These are phyloP conservation scores for Chamaenerion angustifolium DNA, from an alignment of 345 rosid species.

Conservation along the genomic window DNA sequence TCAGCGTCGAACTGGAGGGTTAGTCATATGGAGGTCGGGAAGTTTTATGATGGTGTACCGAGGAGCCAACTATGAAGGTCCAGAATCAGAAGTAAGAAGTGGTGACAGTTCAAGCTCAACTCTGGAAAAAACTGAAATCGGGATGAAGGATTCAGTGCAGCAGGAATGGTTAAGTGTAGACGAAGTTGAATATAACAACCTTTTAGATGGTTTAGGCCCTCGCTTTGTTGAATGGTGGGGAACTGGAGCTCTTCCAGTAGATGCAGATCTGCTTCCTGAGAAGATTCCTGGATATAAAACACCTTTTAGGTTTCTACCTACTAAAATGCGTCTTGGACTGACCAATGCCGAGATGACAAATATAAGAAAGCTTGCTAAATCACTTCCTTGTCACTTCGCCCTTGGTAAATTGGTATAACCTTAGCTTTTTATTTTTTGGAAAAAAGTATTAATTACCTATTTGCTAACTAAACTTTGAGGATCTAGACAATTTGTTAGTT, in stretches of 20 bases:
- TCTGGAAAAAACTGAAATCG: constrained; percentile 25
- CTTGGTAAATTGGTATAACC: constrained; percentile 38
- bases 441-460: no score
- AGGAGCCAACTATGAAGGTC: constrained; percentile 66
- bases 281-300: constrained; percentile 75
- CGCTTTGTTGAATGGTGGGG: constrained; percentile 99
- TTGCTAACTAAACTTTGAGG: no score
- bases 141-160: constrained; percentile 16
- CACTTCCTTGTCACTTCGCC: background rate
- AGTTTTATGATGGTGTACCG: constrained; percentile 93
- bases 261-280: constrained; percentile 84
- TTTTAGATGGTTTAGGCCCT: constrained; percentile 84
- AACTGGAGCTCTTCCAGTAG: constrained; percentile 86
- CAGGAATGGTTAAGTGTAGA: constrained; percentile 49
- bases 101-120: constrained; percentile 16
- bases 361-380: constrained; percentile 1
- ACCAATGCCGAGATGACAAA: constrained; percentile 18
- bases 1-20: constrained; percentile 96
- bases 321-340: constrained; percentile 78
- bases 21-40: constrained; percentile 93
- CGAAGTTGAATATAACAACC: constrained; percentile 57
- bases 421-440: background rate
- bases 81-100: constrained; percentile 17
- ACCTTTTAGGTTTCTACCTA: constrained; percentile 92
- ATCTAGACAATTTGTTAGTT: no score